Evolutionary conservation across 2,329 filamentous ascomycete species (phyloP).

Genomic region (Cladosporium austrohemisphaericum): DNA sequence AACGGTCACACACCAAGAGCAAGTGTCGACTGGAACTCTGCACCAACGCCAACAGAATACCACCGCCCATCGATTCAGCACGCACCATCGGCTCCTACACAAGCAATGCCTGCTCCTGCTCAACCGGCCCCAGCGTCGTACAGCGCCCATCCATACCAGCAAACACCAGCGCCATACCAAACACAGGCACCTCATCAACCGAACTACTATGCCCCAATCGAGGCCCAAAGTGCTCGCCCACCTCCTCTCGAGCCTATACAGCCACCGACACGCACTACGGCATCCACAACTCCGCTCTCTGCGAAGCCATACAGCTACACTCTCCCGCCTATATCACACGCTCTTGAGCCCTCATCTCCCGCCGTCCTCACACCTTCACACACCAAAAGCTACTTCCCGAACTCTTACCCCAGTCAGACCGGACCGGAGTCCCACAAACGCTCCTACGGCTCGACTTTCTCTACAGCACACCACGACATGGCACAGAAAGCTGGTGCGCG

Average conservation of each 20-base stretch:
- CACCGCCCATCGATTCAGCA: slow-evolving; percentile 41
- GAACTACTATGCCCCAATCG: slow-evolving; percentile 23
- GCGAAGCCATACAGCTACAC: slow-evolving; percentile 26
- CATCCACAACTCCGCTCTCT: slow-evolving; percentile 21
- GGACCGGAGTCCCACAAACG: slow-evolving; percentile 41
- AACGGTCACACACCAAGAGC: slow-evolving; percentile 34
- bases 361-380: slow-evolving; percentile 33
- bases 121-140: slow-evolving; percentile 36
- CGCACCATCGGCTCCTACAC: slow-evolving; percentile 33
- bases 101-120: slow-evolving; percentile 28
- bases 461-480: slow-evolving; percentile 26
- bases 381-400: slow-evolving; percentile 13
- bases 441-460: slow-evolving; percentile 45
- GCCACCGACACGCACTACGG: slow-evolving; percentile 25
- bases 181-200: slow-evolving; percentile 18
- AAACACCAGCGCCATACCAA: slow-evolving; percentile 17
- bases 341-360: slow-evolving; percentile 44
- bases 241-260: slow-evolving; percentile 26
- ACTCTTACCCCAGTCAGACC: slow-evolving; percentile 17
- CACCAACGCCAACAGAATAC: slow-evolving; percentile 32
- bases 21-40: slow-evolving; percentile 38
- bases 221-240: slow-evolving; percentile 20
- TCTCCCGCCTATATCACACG: slow-evolving; percentile 43
- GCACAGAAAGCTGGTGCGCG: slow-evolving; percentile 15
- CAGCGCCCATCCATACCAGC: slow-evolving; percentile 30